Evolutionary conservation across 2,329 filamentous ascomycete genomes (phyloP).

Genomic region (Colletotrichum lindemuthianum): DNA sequence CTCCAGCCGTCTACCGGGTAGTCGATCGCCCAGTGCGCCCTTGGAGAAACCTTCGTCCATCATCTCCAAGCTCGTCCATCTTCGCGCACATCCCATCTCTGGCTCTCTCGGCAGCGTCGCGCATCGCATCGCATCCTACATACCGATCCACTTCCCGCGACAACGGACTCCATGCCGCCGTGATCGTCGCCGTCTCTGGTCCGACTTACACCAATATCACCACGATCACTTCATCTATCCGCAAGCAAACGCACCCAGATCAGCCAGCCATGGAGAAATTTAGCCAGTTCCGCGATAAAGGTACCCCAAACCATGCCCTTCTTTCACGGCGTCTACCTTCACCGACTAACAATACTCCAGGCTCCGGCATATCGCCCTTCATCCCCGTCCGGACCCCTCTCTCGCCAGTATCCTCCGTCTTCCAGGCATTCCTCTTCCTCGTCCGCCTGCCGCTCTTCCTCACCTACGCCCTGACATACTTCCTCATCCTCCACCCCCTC

Average conservation of each 20-base stretch:
- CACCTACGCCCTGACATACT: constrained; percentile 74
- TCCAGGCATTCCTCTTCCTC: constrained; percentile 79
- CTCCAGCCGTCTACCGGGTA: background rate
- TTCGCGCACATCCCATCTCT: too few species aligned
- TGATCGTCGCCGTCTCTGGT: constrained; percentile 1
- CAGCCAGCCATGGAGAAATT: constrained; percentile 83
- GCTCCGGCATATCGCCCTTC: constrained; percentile 96
- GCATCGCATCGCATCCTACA: too few species aligned
- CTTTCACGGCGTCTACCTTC: background rate
- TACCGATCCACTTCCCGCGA: too few species aligned
- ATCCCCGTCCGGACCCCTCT: constrained; percentile 79
- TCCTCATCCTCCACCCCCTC: constrained; percentile 83
- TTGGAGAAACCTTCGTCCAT: too few species aligned
- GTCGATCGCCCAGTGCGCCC: too few species aligned
- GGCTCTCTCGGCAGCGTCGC: constrained; percentile 6
- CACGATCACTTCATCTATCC: background rate
- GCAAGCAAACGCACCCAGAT: background rate
- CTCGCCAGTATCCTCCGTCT: constrained; percentile 69
- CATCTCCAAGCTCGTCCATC: too few species aligned
- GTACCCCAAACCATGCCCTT: constrained; percentile 52
- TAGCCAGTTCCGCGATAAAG: constrained; percentile 90
- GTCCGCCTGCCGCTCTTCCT: constrained; percentile 84
- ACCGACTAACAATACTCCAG: constrained; percentile 56
- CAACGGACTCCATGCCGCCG: constrained; percentile 23
- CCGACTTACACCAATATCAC: constrained; percentile 23